Base-by-base conservation (phyloP, 2,329 filamentous ascomycete genomes). In the Claviceps sp. region DNA sequence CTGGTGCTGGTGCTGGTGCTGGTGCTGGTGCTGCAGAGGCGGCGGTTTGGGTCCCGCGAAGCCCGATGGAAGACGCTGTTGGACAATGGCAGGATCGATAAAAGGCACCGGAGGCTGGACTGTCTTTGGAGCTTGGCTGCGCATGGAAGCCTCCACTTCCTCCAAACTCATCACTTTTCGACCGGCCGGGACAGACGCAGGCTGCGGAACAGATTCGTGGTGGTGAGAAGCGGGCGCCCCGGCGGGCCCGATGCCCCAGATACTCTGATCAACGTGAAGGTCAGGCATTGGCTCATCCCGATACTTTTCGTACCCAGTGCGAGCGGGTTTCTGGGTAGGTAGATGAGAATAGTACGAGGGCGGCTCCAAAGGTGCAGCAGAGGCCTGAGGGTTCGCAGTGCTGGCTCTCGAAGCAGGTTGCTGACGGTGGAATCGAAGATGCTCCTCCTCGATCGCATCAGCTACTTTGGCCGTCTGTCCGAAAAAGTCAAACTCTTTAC, bases 401-500 rank as follows among this genome's bases (percentile, higher is more conserved):
- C 54, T 57, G 16, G 59, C 50, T 48, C 61, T 75, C 20, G 77
- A 66, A 18, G 75, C 68, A 14, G 85, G 83, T 58, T 85, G 78
- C 57, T 91, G 83, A 50, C 89, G 83, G 60, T 79, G 81, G 68
- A 84, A 96, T 53, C 89, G 83, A 62, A 89, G 74, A 64, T 95
- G 87, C 70, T 97, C 93, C 68, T 97, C 89, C 58, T 88, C 86
- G 60, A 98, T 86, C 38, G 85, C 89, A 69, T 84, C 78, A 20
- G 89, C 78, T 42, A 95, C 86, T 68, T 90, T 82, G 53, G 90
- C 90, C 6, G 93, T 98, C 63, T 87, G 84, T 42, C 90, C 90
- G 58, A 94, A 95, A 70, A 97, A 98, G 67, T 98, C 93, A 62
- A 97, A 97, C 68, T 98, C 91, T 66, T 87, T 94, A 63, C 90